A percentile compares a stretch with the other conserved stretches of the same genome.
Conservation (phyloP, 208 protist genomes). For the Wallacemonas sp. region DNA sequence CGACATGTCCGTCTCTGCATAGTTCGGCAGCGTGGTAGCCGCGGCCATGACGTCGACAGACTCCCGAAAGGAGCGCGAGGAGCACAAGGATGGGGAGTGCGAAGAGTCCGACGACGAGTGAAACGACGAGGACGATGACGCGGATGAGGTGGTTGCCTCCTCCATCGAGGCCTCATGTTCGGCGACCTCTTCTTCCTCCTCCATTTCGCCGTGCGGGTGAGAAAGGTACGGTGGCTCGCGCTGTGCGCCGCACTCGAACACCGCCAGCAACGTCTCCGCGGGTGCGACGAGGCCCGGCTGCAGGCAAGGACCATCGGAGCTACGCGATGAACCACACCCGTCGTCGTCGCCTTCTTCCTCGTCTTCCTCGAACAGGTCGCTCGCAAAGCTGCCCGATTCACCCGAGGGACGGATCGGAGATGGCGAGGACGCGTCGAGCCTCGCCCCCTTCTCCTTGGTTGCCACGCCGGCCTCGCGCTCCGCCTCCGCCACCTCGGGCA, state of each 20-base stretch:
- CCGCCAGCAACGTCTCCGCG: background rate
- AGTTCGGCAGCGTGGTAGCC: background rate
- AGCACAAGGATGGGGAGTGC: no score
- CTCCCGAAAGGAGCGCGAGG: no score
- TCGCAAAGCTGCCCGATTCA: background rate
- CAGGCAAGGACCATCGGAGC: background rate
- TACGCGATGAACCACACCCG: background rate
- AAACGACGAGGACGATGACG: slow-evolving; percentile 19
- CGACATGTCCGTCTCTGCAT: slow-evolving; percentile 16
- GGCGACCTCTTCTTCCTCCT: background rate
- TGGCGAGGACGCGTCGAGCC: background rate
- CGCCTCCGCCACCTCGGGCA: no score
- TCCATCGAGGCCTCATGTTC: background rate
- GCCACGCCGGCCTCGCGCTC: no score
- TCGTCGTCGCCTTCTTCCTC: background rate
- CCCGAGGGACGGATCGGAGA: slow-evolving; percentile 2
- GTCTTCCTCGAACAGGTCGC: background rate
- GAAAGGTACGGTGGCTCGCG: no score
- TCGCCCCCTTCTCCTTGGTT: no score
- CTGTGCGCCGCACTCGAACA: slow-evolving; percentile 3
- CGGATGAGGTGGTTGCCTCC: no score
- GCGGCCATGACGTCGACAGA: background rate
- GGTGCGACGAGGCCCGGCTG: no score
- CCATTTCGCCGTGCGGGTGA: background rate
- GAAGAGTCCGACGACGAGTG: background rate